Evolutionary conservation across 352 stramenopile species (phyloP).

Genomic region (Phytophthora agathidicida): DNA sequence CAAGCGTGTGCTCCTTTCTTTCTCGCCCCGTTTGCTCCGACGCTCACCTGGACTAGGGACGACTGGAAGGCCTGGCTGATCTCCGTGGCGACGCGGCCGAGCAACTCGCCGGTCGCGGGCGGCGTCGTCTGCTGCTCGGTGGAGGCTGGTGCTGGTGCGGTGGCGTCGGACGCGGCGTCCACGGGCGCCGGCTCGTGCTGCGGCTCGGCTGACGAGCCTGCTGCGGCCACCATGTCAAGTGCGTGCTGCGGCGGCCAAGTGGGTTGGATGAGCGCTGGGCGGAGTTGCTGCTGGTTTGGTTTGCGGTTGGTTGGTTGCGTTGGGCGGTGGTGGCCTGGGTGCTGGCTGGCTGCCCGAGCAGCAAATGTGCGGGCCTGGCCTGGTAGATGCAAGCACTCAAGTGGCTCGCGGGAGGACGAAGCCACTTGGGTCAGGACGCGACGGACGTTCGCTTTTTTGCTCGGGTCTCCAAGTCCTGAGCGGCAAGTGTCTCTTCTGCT

Average conservation of each 20-base stretch:
- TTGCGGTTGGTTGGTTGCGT: slow-evolving; percentile 23
- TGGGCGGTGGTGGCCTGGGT: slow-evolving; percentile 6
- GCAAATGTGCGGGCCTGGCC: slow-evolving; percentile 27
- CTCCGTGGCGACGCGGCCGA: slow-evolving; percentile 37
- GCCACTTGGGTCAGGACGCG: slow-evolving; percentile 45
- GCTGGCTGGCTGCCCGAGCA: slow-evolving; percentile 23
- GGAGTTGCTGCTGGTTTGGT: slow-evolving; percentile 16
- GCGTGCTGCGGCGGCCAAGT: slow-evolving; percentile 1
- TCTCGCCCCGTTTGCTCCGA: not conserved
- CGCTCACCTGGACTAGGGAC: slow-evolving; percentile 42
- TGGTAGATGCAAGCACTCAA: slow-evolving; percentile 33
- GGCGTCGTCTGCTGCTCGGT: slow-evolving; percentile 20
- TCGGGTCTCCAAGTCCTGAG: slow-evolving; percentile 34
- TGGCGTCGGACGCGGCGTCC: slow-evolving; percentile 19
- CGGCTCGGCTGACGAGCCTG: slow-evolving; percentile 32
- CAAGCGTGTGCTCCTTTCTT: no score
- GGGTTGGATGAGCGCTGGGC: slow-evolving; percentile 1
- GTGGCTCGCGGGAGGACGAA: slow-evolving; percentile 34
- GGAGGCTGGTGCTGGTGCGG: slow-evolving; percentile 5
- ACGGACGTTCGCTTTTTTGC: slow-evolving; percentile 49
- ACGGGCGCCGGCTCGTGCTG: slow-evolving; percentile 34
- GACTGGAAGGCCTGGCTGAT: slow-evolving; percentile 47
- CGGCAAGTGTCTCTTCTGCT: slow-evolving; percentile 42
- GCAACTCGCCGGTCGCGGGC: slow-evolving; percentile 32
- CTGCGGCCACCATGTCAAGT: slow-evolving; percentile 38